Base-by-base conservation (phyloP, 73 alveolate genomes). In the Diophrys appendiculata region DNA sequence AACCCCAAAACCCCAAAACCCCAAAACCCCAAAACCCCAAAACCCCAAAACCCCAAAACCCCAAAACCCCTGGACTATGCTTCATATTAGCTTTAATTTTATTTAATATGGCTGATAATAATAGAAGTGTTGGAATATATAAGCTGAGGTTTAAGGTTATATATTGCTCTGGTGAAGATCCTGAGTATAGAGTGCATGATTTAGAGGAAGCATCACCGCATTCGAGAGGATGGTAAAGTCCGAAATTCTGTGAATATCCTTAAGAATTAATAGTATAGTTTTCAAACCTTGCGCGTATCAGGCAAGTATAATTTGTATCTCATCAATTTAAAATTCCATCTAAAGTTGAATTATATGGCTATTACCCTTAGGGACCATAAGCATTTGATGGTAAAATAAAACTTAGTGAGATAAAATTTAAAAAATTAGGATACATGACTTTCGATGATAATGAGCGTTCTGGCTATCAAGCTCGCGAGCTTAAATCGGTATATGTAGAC, bases 301-400 rank as follows among this genome's bases (percentile, higher is more conserved):
- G 91, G 0, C 95, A 90, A 82, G 83, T 93, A 26, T 75, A 93
- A 77, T 56, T 93, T 74, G 72, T 93, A 24, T 76, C 84, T 32
- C 98, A 93, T 73, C 93, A 93, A 65, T 80, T 69, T 60, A 90
- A 88, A 76, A 93, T 93, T 65, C 98, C 98, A 25, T 55, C 94
- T 68, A 87, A 86, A 69, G 71, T 90, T 14, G 94, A 88, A 34
- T 81, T 93, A 54, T 86, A 76, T 69, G 74, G 84, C 54, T 90
- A 78, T 78, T 73, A 80, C 69, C 98, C 98, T 22, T 77, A 87
- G 77, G 90, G 91, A 26, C 86, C 81, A 54, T 75, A 86, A 56
- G 95, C 84, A 35, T 76, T 87, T 23, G 23, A 73, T 18, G 53
- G 76, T 30, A 82, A 88, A 64, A 82, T 90, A 60, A 93, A 89